Base-by-base conservation (phyloP, 345 rosid species). In the Clarkia xantiana region DNA sequence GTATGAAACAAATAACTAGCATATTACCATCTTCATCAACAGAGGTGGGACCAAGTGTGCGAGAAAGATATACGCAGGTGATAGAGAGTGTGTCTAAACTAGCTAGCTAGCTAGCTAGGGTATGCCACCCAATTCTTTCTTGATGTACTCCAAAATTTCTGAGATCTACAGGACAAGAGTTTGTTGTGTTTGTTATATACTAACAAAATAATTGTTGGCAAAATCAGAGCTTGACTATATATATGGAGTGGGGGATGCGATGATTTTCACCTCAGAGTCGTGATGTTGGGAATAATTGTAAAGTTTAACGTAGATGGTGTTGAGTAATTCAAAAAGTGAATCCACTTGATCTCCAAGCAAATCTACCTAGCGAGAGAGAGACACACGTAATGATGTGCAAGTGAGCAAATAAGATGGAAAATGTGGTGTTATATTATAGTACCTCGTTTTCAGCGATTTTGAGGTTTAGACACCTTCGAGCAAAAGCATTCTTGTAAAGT, bases 331-430 rank as follows among this genome's bases (percentile, higher is more conserved):
- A 52, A 61, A 50, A 14, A 75, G 84, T 4, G 15, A 55, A 18
- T 85, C 94, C 13, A 85, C 97, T 72, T 78, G 94, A 68, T 89
- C 81, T 0, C 82, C 95, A 23, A 89, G 75, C 45, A 85, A 72
- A 69, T 89, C 94, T 56, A 89, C 97, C 95, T 85, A 3, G n/a
- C n/a, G n/a, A n/a, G n/a, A n/a, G n/a, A n/a, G n/a, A n/a, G n/a
- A n/a, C n/a, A n/a, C n/a, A n/a, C n/a, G n/a, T n/a, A n/a, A n/a
- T n/a, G n/a, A n/a, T n/a, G n/a, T n/a, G n/a, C n/a, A n/a, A n/a
- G n/a, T n/a, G n/a, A n/a, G n/a, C n/a, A n/a, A n/a, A n/a, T n/a
- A n/a, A n/a, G n/a, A n/a, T n/a, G n/a, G n/a, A n/a, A n/a, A n/a
- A n/a, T n/a, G n/a, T n/a, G n/a, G n/a, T n/a, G n/a, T 52, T 39